Base-by-base conservation (phyloP, 2,329 filamentous ascomycete genomes). In the Colletotrichum tropicicola region DNA sequence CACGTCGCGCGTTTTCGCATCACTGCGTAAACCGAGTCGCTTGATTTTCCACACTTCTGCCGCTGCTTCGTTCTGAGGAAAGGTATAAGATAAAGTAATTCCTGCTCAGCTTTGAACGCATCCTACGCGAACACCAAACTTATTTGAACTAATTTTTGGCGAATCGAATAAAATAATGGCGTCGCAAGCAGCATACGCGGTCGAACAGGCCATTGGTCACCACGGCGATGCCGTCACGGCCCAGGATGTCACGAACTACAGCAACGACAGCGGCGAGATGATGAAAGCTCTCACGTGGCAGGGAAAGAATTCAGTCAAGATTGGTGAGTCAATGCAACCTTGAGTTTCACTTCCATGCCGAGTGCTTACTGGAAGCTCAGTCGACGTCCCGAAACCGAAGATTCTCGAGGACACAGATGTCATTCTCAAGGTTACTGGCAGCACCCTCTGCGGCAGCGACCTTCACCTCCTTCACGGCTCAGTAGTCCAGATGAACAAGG, bases 271-370 rank as follows among this genome's bases (percentile, higher is more conserved):
- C 3, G 77, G 76, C 30, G 85, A 89, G 70, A 91, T 78, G 15
- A 96, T 97, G 91, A 91, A 92, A 76, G 94, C 93, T 0, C 79
- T 97, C 13, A 87, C 86, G 2, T 97, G 93, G 93, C 88, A 91
- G 77, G 91, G 92, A 55, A 96, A 95, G 82, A 92, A 94, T 72
- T 87, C 82, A 28, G 92, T 97, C 48, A 79, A 91, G 73, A 82
- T 97, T 17, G 80, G 85, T 88, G 75, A 62, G 77, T 53, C 25
- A 13, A 5, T n/a, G 5, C 19, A 13, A 3, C 72, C 8, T 6
- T 4, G 28, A 25, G 8, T n/a, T 23, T 7, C 23, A 25, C 10
- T 51, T 1, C 19, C 13, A 15, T 3, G 13, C 6, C 4, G n/a
- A 12, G 4, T n/a, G 15, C 4, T 3, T 44, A 7, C 56, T 6